Conservation (phyloP, 148 eudicot genomes). For the Cornus controversa region DNA sequence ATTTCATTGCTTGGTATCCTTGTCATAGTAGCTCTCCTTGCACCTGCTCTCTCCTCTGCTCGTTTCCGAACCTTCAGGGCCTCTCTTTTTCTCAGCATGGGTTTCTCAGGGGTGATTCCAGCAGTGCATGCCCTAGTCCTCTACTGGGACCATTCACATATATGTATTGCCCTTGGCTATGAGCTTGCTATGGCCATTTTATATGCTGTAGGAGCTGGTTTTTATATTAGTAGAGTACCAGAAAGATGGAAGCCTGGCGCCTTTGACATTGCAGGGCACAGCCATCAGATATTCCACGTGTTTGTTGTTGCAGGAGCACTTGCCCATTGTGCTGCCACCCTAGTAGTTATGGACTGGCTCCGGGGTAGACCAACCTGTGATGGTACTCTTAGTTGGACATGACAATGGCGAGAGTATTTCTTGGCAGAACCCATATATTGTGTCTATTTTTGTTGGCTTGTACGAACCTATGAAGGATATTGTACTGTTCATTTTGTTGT, state of each 20-base stretch:
- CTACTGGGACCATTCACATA: slow-evolving; percentile 47
- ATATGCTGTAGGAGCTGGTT: slow-evolving; percentile 65
- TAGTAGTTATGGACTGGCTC: slow-evolving; percentile 72
- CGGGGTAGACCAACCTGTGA: slow-evolving; percentile 37
- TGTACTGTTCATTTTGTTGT: background rate
- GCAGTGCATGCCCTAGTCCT: slow-evolving; percentile 63
- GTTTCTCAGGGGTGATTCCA: slow-evolving; percentile 78
- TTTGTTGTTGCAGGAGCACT: slow-evolving; percentile 83
- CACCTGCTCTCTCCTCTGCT: slow-evolving; percentile 61
- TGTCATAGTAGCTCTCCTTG: slow-evolving; percentile 56
- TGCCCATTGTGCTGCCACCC: slow-evolving; percentile 63
- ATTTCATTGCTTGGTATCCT: slow-evolving; percentile 56
- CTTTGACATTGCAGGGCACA: slow-evolving; percentile 85
- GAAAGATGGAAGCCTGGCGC: slow-evolving; percentile 87
- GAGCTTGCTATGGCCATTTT: slow-evolving; percentile 68
- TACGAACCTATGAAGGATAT: background rate
- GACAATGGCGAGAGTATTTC: background rate
- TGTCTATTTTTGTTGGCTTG: too few relatives aligned
- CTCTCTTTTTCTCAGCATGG: slow-evolving; percentile 76
- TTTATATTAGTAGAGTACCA: slow-evolving; percentile 70
- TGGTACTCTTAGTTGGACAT: background rate
- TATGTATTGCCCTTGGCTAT: slow-evolving; percentile 55
- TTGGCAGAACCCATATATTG: background rate
- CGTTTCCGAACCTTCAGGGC: slow-evolving; percentile 66
- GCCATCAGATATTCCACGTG: slow-evolving; percentile 93